A percentile compares a stretch with the other conserved stretches of the same genome.
These are phyloP conservation scores for Vitis hybrid DNA, from an alignment of 177 flowering plant species.

Conservation along the genomic window DNA sequence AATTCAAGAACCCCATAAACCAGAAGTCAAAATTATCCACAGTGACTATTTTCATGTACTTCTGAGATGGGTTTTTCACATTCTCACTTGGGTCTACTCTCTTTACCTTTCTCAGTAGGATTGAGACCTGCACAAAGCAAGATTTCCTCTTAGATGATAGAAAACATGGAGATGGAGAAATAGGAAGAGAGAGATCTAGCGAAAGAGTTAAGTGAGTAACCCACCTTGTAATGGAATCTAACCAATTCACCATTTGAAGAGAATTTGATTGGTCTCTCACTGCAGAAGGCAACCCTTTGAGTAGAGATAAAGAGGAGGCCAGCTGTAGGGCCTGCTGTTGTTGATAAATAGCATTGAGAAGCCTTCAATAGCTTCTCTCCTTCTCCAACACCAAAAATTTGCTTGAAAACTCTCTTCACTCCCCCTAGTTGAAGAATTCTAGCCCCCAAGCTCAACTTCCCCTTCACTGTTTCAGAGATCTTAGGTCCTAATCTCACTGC, in stretches of 20 bases:
- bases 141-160: no score
- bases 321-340: conserved; percentile 26
- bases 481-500: conserved; percentile 17
- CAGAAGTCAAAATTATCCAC: conserved; percentile 19
- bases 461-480: conserved; percentile 21
- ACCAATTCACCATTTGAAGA: conserved; percentile 16
- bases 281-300: conserved; percentile 24
- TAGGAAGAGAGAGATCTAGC: no score
- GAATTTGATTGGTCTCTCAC: conserved; percentile 22
- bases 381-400: conserved; percentile 11
- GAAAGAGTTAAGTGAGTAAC: neutral
- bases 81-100: neutral
- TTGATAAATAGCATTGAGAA: conserved; percentile 21
- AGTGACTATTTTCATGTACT: conserved; percentile 18
- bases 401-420: conserved; percentile 11
- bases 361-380: conserved; percentile 20
- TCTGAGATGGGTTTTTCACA: conserved; percentile 15
- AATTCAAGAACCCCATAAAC: conserved; percentile 16
- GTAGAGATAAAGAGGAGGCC: conserved; percentile 31
- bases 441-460: conserved; percentile 25
- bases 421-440: conserved; percentile 24
- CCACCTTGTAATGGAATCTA: conserved; percentile 24
- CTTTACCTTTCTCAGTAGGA: neutral
- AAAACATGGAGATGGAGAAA: no score
- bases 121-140: neutral